Evolutionary conservation across 768 basidiomycete genomes (phyloP).

Genomic region (Agrocybe chaxingu): DNA sequence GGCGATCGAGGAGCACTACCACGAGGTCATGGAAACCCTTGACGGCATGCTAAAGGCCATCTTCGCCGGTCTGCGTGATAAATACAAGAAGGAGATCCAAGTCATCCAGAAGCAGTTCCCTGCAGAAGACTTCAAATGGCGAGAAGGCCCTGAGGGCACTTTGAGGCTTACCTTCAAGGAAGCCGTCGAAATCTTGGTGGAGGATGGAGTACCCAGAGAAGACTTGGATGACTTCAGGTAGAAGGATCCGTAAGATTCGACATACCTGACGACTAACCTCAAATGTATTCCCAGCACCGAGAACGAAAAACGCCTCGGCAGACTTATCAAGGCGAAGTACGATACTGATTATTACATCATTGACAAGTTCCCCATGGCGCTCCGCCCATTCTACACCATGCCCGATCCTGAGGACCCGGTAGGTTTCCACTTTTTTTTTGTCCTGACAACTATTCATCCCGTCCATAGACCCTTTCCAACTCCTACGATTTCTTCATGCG

Average conservation of each 20-base stretch:
- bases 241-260: slow-evolving; percentile 12
- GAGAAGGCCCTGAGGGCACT: slow-evolving; percentile 87
- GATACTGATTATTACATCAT: slow-evolving; percentile 99
- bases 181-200: slow-evolving; percentile 82
- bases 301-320: slow-evolving; percentile 91
- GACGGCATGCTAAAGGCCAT: slow-evolving; percentile 84
- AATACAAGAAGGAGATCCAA: slow-evolving; percentile 80
- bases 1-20: slow-evolving; percentile 98
- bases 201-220: slow-evolving; percentile 79
- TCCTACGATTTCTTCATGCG: slow-evolving; percentile 99
- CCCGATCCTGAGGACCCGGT: slow-evolving; percentile 91
- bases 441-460: slow-evolving; percentile 7
- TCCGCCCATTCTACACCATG: slow-evolving; percentile 99
- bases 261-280: slow-evolving; percentile 7
- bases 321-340: slow-evolving; percentile 88
- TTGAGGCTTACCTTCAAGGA: slow-evolving; percentile 82
- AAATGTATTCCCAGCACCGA: slow-evolving; percentile 61
- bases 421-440: slow-evolving; percentile 23
- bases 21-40: slow-evolving; percentile 92
- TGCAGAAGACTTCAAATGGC: slow-evolving; percentile 94
- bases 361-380: slow-evolving; percentile 95
- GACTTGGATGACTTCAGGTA: slow-evolving; percentile 88
- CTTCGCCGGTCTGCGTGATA: slow-evolving; percentile 78
- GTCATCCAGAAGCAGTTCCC: slow-evolving; percentile 85
- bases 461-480: slow-evolving; percentile 77